Conservation (phyloP, 2,329 filamentous ascomycete genomes). For the Microsporum audouinii region DNA sequence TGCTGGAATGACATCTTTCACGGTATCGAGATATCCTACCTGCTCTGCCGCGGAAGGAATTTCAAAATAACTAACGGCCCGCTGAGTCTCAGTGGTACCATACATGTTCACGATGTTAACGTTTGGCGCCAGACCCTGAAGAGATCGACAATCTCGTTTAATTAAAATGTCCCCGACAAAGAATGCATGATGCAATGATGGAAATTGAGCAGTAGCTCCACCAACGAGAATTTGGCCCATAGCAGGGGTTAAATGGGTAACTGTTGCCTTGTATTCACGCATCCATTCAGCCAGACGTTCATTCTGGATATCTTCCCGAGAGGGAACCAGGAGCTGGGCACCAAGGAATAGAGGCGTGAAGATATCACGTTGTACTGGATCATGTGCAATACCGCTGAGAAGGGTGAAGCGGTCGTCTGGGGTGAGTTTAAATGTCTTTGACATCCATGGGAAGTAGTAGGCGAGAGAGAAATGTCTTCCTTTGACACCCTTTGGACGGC, state of each 20-base stretch:
- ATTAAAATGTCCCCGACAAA: slow-evolving; percentile 88
- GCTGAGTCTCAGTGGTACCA: slow-evolving; percentile 74
- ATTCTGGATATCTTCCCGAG: slow-evolving; percentile 73
- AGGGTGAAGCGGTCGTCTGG: slow-evolving; percentile 67
- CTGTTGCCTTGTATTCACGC: slow-evolving; percentile 58
- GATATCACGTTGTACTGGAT: slow-evolving; percentile 53
- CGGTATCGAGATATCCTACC: slow-evolving; percentile 50
- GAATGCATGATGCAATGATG: slow-evolving; percentile 65
- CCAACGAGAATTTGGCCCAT: slow-evolving; percentile 95
- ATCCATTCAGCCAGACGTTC: slow-evolving; percentile 86
- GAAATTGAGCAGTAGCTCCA: slow-evolving; percentile 65
- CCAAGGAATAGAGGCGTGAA: slow-evolving; percentile 85
- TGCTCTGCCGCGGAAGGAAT: slow-evolving; percentile 56
- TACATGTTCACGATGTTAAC: slow-evolving; percentile 74
- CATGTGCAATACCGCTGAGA: slow-evolving; percentile 66
- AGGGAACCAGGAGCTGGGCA: slow-evolving; percentile 64
- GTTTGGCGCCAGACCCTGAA: slow-evolving; percentile 67
- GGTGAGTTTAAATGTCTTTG: slow-evolving; percentile 63
- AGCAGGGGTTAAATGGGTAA: slow-evolving; percentile 83
- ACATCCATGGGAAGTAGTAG: slow-evolving; percentile 91
- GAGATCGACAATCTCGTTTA: slow-evolving; percentile 63
- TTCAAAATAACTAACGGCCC: slow-evolving; percentile 72
- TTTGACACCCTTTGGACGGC: slow-evolving; percentile 72
- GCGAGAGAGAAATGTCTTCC: slow-evolving; percentile 78
- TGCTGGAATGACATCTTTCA: slow-evolving; percentile 68